Evolutionary conservation across 139 green algal genomes (phyloP).

Genomic region (Tetraselmis striata): DNA sequence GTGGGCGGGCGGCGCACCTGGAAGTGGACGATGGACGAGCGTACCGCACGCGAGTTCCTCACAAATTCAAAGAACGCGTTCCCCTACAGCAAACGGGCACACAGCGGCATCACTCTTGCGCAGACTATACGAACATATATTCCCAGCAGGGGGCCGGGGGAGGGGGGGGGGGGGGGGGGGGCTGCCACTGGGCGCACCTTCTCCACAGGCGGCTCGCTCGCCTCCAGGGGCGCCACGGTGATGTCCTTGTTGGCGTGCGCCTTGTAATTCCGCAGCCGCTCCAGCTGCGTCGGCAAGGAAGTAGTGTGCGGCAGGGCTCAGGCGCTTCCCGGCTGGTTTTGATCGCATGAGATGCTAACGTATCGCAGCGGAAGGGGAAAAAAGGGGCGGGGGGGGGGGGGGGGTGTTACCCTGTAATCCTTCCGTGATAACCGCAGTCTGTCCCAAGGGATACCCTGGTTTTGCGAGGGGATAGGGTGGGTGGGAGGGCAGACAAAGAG

Average conservation of each 20-base stretch:
- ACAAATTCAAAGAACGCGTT: constrained; percentile 47
- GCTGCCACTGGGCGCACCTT: too few species aligned
- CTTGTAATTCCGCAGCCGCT: not conserved
- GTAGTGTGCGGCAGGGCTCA: constrained; percentile 52
- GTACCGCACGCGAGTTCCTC: constrained; percentile 62
- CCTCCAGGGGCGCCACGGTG: not conserved
- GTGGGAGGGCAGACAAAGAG: too few species aligned
- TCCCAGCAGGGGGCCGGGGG: too few species aligned
- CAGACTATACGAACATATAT: too few species aligned
- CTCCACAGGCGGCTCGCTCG: not conserved
- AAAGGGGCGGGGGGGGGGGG: too few species aligned
- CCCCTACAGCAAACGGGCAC: not conserved
- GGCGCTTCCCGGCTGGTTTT: constrained; percentile 39
- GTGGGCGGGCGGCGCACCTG: constrained; percentile 34
- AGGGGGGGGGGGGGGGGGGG: not conserved
- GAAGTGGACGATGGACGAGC: constrained; percentile 81
- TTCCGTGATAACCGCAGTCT: constrained; percentile 64
- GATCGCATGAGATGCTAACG: constrained; percentile 10
- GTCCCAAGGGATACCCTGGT: constrained; percentile 82
- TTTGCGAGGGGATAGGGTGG: too few species aligned
- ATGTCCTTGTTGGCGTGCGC: not conserved
- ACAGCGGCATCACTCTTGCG: too few species aligned
- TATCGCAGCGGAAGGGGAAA: too few species aligned
- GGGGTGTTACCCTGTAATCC: constrained; percentile 47
- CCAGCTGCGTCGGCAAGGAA: not conserved